phyloP scores from a whole-genome alignment of 2,329 filamentous ascomycete species.

The Aureobasidium sp. region DNA sequence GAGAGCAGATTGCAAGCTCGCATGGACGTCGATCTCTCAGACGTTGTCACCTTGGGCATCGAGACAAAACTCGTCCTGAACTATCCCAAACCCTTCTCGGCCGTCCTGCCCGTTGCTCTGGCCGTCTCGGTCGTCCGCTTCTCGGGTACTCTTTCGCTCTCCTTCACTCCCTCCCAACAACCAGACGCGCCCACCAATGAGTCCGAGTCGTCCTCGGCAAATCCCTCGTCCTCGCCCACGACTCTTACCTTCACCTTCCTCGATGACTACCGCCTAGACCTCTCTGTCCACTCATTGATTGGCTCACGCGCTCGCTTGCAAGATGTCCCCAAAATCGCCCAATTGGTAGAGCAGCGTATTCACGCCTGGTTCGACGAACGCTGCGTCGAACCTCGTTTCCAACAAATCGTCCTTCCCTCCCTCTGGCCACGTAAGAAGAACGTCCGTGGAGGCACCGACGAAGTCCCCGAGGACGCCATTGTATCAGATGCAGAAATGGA shows the following conservation, averaged over 20 bases:
- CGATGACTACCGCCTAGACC: conserved; percentile 78
- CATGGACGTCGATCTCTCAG: conserved; percentile 95
- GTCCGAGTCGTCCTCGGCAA: conserved; percentile 16
- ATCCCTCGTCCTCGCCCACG: conserved; percentile 42
- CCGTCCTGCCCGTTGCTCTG: conserved; percentile 83
- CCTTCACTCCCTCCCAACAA: conserved; percentile 67
- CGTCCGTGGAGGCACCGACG: conserved; percentile 62
- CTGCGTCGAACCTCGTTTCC: conserved; percentile 77
- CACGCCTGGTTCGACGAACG: conserved; percentile 86
- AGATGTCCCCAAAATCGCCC: conserved; percentile 82
- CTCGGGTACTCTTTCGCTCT: conserved; percentile 87
- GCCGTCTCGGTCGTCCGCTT: conserved; percentile 90
- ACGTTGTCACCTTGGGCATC: conserved; percentile 88
- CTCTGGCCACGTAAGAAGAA: conserved; percentile 82
- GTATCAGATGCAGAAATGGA: conserved; percentile 11
- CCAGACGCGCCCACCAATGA: conserved; percentile 17
- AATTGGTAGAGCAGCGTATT: conserved; percentile 70
- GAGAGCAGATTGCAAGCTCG: conserved; percentile 80
- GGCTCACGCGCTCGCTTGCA: conserved; percentile 73
- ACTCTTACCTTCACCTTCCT: conserved; percentile 93
- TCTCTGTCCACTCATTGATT: conserved; percentile 71
- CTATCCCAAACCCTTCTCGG: conserved; percentile 83
- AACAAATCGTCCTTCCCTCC: conserved; percentile 76
- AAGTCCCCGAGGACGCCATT: conserved; percentile 30
- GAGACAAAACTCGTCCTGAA: conserved; percentile 93